Base-by-base conservation (phyloP, 2,329 filamentous ascomycete genomes). In the Cordyceps fumosorosea region DNA sequence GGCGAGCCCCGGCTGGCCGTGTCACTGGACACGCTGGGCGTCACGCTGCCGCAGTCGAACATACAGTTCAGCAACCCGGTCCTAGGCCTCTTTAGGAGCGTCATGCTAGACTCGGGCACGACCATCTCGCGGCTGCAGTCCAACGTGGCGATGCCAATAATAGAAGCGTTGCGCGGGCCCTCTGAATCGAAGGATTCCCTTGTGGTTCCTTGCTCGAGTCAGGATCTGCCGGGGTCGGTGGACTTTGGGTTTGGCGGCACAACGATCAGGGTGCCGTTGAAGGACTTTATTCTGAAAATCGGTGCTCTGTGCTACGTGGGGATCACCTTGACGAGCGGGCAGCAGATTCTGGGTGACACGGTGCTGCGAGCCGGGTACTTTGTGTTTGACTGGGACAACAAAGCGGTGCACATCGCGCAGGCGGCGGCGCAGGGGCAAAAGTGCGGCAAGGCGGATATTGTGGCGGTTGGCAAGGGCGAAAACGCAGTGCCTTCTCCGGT, bases 31-130 rank as follows among this genome's bases (percentile, higher is more conserved):
- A 70, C 65, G 3, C 56, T 78, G 2, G 74, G 75, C 12, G 58
- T 76, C 24, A 72, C 70, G 2, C n/a, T 71, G 16, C 57, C 56
- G 24, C 48, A 63, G 7, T 63, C 67, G 0, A 26, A 67, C 44
- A 69, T 77, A 1, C 48, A 60, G 2, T 64, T 62, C 1, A 63
- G 69, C 7, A 76, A 80, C 26, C 67, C 73, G 11, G 29, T 29
- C 8, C 29, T 29, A 7, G 29, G 29, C 1, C 5, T 29, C 6
- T 29, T 29, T 1, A 29, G 8, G 29, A 76, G 74, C 54, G 76
- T 80, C 24, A 75, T 81, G 69, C 74, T 84, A 57, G 82, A 85
- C 71, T 81, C 78, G 2, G 82, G 82, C 57, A 79, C 80, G 1
- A 83, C 81, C 0, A 69, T 84, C 14, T 77, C 73, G 3, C 74